Evolutionary conservation across 192 early-diverging fungal genomes (phyloP).

Genomic region (Chytriomyces confervae): DNA sequence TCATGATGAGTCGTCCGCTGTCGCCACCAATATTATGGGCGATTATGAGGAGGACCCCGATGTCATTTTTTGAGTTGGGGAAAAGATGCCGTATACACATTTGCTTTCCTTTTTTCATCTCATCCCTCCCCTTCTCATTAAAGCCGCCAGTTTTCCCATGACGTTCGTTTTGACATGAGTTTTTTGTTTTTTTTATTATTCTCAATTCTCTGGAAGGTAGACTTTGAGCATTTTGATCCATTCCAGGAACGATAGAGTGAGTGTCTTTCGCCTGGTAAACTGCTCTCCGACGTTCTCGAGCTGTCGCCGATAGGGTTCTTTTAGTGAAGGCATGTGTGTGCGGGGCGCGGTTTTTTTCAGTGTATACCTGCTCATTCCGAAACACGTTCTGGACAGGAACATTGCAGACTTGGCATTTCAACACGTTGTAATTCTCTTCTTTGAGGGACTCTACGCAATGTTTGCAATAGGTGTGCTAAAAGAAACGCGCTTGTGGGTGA

Average conservation of each 20-base stretch:
- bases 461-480: conserved; percentile 60
- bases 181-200: neutral
- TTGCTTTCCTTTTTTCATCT: neutral
- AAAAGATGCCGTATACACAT: neutral
- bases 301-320: conserved; percentile 5
- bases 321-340: too few species aligned
- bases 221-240: conserved; percentile 55
- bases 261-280: conserved; percentile 50
- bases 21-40: conserved; percentile 47
- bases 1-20: conserved; percentile 4
- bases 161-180: too few species aligned
- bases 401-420: conserved; percentile 53
- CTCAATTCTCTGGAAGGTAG: conserved; percentile 38
- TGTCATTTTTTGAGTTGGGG: conserved; percentile 54
- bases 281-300: conserved; percentile 56
- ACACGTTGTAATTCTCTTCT: conserved; percentile 61
- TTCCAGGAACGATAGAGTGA: conserved; percentile 56
- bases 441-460: conserved; percentile 51
- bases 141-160: too few species aligned
- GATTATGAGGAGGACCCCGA: conserved; percentile 66
- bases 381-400: conserved; percentile 44
- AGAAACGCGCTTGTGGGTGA: neutral
- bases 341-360: too few species aligned
- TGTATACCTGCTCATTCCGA: conserved; percentile 50
- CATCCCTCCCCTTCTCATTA: too few species aligned